A percentile compares a stretch with the other conserved stretches of the same genome.
Evolutionary conservation across 306 rosid species (phyloP).

Genomic region (Vachellia collinsii): DNA sequence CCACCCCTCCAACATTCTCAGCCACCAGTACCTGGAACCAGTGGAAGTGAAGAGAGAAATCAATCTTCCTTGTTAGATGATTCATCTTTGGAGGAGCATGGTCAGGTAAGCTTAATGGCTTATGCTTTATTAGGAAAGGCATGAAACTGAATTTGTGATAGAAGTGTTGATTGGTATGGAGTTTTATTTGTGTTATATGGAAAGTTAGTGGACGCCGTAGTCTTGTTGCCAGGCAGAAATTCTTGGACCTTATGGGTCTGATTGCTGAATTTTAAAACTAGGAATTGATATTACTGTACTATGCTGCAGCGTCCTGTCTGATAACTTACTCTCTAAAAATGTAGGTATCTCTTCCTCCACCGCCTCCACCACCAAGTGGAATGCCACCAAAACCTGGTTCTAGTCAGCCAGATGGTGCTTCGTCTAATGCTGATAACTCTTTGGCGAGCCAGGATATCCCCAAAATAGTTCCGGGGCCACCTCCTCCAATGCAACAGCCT

Average conservation of each 20-base stretch:
- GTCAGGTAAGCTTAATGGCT: constrained; percentile 57
- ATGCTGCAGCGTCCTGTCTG: constrained; percentile 14
- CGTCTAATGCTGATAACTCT: constrained; percentile 54
- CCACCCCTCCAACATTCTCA: constrained; percentile 75
- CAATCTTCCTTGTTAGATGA: constrained; percentile 63
- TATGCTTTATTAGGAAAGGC: constrained; percentile 28
- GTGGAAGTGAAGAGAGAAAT: constrained; percentile 60
- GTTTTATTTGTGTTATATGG: constrained; percentile 1
- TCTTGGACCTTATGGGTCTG: not conserved
- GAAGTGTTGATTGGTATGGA: constrained; percentile 15
- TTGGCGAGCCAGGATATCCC: constrained; percentile 61
- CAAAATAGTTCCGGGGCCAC: constrained; percentile 78
- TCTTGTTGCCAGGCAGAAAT: constrained; percentile 22
- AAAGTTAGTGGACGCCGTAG: constrained; percentile 9
- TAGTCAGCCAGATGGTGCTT: constrained; percentile 62
- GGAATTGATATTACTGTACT: constrained; percentile 25
- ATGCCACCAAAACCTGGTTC: constrained; percentile 61
- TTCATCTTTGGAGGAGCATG: constrained; percentile 56
- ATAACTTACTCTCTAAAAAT: constrained; percentile 41
- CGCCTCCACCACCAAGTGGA: constrained; percentile 87
- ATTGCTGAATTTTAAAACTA: constrained; percentile 21
- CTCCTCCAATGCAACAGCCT: constrained; percentile 82
- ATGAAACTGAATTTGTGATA: constrained; percentile 10
- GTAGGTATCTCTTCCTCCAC: constrained; percentile 86
- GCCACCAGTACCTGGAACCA: constrained; percentile 75